phyloP scores from a whole-genome alignment of 495 filamentous ascomycete genomes.

The Penicillium coprophilum region DNA sequence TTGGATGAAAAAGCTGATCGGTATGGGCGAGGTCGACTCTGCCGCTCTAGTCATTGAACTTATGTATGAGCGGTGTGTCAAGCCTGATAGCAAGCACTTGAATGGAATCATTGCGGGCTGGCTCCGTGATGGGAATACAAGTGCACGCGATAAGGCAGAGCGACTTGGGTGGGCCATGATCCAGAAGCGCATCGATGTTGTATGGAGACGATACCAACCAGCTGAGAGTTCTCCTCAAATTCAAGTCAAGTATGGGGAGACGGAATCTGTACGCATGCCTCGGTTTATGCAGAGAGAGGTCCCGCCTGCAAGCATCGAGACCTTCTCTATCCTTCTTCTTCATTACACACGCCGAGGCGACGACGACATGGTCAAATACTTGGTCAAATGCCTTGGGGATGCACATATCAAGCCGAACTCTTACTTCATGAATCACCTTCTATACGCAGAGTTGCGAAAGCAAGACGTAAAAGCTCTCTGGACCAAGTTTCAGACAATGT shows the following conservation, averaged over 20 bases:
- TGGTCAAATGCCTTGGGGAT: constrained; percentile 56
- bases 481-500: constrained; percentile 53
- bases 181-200: constrained; percentile 58
- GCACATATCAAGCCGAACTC: constrained; percentile 64
- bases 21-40: constrained; percentile 66
- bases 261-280: constrained; percentile 28
- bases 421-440: constrained; percentile 74
- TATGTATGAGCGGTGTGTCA: constrained; percentile 64
- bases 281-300: constrained; percentile 43
- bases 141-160: constrained; percentile 61
- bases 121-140: constrained; percentile 58
- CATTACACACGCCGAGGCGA: constrained; percentile 65
- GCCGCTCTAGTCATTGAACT: constrained; percentile 66
- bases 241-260: constrained; percentile 22
- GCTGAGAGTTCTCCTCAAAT: constrained; percentile 19
- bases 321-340: constrained; percentile 70
- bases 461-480: constrained; percentile 53
- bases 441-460: constrained; percentile 58
- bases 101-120: constrained; percentile 77
- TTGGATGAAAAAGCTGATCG: constrained; percentile 79
- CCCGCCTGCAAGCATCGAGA: constrained; percentile 68
- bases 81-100: constrained; percentile 64
- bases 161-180: constrained; percentile 77
- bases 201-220: constrained; percentile 43
- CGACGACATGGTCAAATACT: constrained; percentile 52